phyloP scores from a whole-genome alignment of 2,329 filamentous ascomycete genomes.

The Aspergillus tubingensis region DNA sequence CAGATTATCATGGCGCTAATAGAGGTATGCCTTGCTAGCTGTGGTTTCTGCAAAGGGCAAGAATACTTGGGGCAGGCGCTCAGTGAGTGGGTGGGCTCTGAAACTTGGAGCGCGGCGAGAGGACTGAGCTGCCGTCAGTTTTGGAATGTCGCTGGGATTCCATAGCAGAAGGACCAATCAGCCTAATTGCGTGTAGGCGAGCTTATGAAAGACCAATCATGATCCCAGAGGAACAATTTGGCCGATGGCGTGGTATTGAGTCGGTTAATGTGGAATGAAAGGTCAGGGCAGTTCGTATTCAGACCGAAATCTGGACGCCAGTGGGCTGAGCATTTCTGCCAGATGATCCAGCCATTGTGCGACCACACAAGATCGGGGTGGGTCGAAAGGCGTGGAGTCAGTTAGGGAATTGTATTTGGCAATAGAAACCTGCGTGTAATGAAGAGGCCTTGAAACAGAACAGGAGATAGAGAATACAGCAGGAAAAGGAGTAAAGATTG shows the following conservation, averaged over 20 bases:
- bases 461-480: background rate
- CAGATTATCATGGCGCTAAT: background rate
- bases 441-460: background rate
- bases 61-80: background rate
- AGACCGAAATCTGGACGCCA: slow-evolving; percentile 2
- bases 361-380: background rate
- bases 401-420: background rate
- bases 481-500: background rate
- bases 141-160: background rate
- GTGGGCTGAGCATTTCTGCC: background rate
- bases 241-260: background rate
- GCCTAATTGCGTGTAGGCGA: background rate
- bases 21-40: background rate
- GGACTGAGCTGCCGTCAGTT: slow-evolving; percentile 8
- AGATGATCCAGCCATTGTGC: slow-evolving; percentile 9
- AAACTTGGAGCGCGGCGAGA: background rate
- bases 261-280: background rate
- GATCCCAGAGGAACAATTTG: background rate
- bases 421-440: background rate
- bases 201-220: background rate
- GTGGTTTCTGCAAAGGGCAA: background rate
- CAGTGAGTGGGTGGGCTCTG: background rate
- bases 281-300: slow-evolving; percentile 8
- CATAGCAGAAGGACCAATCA: background rate
- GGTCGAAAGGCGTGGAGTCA: background rate